These are phyloP conservation scores for Apiospora marii DNA, from an alignment of 2,329 filamentous ascomycete species.

Conservation along the genomic window DNA sequence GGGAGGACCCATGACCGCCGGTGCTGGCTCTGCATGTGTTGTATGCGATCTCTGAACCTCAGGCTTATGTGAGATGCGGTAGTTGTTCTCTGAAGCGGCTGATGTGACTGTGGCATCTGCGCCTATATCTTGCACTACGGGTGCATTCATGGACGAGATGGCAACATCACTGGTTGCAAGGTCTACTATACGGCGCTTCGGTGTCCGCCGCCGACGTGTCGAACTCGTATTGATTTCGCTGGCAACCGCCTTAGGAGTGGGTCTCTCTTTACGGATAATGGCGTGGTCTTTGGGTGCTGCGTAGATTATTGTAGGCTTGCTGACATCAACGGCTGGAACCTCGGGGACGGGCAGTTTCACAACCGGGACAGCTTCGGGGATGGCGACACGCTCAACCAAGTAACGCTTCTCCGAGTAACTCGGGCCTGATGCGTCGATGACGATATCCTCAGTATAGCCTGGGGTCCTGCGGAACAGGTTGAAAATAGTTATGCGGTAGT, in stretches of 20 bases:
- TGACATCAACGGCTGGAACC: conserved; percentile 68
- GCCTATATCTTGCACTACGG: conserved; percentile 32
- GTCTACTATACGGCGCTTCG: conserved; percentile 71
- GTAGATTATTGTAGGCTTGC: conserved; percentile 70
- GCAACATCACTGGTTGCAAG: conserved; percentile 61
- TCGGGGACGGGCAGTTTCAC: conserved; percentile 74
- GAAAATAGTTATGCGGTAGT: conserved; percentile 91
- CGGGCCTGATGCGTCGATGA: conserved; percentile 85
- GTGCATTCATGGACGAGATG: conserved; percentile 35
- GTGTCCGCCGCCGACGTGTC: conserved; percentile 65
- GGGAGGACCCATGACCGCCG: conserved; percentile 37
- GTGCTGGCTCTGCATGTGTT: conserved; percentile 35
- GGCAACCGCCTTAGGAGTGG: conserved; percentile 58
- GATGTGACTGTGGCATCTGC: conserved; percentile 34
- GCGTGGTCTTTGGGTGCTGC: conserved; percentile 57
- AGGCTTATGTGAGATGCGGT: conserved; percentile 53
- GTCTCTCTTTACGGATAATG: conserved; percentile 66
- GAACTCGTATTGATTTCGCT: conserved; percentile 67
- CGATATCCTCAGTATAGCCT: conserved; percentile 88
- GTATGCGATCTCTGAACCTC: conserved; percentile 48
- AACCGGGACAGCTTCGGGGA: conserved; percentile 79
- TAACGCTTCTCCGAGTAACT: conserved; percentile 86
- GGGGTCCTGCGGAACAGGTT: conserved; percentile 92
- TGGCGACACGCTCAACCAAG: conserved; percentile 80
- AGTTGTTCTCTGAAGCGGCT: conserved; percentile 45